Evolutionary conservation across 2,329 filamentous ascomycete species (phyloP).

Genomic region (Knoxdaviesia proteae): DNA sequence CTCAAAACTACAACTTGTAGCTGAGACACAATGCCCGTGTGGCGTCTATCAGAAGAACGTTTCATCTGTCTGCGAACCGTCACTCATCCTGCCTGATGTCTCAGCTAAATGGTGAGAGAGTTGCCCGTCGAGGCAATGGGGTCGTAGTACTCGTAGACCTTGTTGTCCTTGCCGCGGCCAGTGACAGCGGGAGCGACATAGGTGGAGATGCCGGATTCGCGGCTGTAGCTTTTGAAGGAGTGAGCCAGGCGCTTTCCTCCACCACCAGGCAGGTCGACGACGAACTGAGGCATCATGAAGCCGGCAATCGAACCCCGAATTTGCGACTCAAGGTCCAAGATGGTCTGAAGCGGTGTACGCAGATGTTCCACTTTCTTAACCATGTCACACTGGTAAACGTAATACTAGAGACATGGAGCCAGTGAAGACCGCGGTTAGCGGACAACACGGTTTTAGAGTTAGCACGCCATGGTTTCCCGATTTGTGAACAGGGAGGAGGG

Average conservation of each 20-base stretch:
- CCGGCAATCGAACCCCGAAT: constrained; percentile 40
- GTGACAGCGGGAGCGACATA: constrained; percentile 34
- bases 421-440: no score
- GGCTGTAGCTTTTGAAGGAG: constrained; percentile 31
- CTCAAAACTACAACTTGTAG: no score
- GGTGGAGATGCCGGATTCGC: constrained; percentile 27
- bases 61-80: no score
- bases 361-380: constrained; percentile 38
- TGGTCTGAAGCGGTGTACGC: constrained; percentile 36
- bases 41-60: no score
- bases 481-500: no score
- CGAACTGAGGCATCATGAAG: constrained; percentile 40
- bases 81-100: no score
- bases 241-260: constrained; percentile 40
- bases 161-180: constrained; percentile 20
- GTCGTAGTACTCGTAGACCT: constrained; percentile 36
- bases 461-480: no score
- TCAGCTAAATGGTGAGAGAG: not conserved
- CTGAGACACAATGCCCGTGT: no score
- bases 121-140: constrained; percentile 14
- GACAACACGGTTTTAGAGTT: no score
- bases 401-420: constrained; percentile 24
- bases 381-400: constrained; percentile 46
- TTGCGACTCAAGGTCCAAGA: constrained; percentile 33
- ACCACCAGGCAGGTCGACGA: constrained; percentile 41